Evolutionary conservation across 129 eudicot species (phyloP), one percentile per base, ranked within the genome.

Genomic region (Flaveria trinervia): DNA sequence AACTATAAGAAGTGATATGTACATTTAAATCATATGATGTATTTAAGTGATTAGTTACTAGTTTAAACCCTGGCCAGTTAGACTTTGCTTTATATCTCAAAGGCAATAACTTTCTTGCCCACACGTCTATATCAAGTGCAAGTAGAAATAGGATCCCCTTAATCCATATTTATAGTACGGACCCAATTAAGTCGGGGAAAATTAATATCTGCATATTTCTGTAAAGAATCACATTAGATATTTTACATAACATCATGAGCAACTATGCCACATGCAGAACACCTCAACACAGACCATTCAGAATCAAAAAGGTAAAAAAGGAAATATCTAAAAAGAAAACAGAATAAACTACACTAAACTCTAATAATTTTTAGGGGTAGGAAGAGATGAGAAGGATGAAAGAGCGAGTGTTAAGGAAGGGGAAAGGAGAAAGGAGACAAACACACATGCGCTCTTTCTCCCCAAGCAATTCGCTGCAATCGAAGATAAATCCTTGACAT

Each of bases 391-490:
- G 70, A 86, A 72, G 87, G 88, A 84, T 80, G 96, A 87, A 86
- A 87, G 97, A 89, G 97, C 84, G 41, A 89, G 96, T 83, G 92
- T 85, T 85, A 86, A 81, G 92, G 83, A 80, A 94, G 86, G 92
- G 96, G 84, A 79, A 93, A 85, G 92, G 95, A 87, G 92, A 91
- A 93, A 77, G 84, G 87, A 93, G 85, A 94, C 97, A 91, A 91
- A 94, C 97, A 94, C 96, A 88, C 99, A 87, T 86, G 90, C 83
- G 97, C 97, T 89, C 96, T 93, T 90, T 90, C 96, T 79, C 92
- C 90, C 87, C 81, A 89, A 85, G 96, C 96, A 91, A 74, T 89
- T 84, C 89, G 99, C 99, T 94, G 89, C 99, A 97, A 94, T 84
- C 77, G 97, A 84, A 87, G 96, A 86, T 83, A 79, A 84, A 80